These are phyloP conservation scores for Diversispora eburnea DNA, from an alignment of 192 early-diverging fungal genomes.

Conservation along the genomic window DNA sequence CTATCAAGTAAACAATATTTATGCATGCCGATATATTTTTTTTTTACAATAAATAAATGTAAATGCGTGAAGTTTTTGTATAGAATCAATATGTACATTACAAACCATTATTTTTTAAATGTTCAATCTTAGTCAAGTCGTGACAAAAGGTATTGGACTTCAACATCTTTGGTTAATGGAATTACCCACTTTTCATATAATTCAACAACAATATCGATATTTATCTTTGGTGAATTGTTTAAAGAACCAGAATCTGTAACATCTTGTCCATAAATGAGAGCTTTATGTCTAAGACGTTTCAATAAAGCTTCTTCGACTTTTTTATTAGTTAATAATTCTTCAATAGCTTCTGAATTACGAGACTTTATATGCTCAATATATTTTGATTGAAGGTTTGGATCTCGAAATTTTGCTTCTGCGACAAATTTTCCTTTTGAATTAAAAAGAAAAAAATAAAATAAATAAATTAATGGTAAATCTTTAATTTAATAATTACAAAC, in stretches of 20 bases:
- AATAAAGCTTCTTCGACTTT: conserved; percentile 82
- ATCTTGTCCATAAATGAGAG: conserved; percentile 91
- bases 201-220: conserved; percentile 78
- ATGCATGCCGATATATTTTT: too few relatives aligned
- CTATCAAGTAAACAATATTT: too few relatives aligned
- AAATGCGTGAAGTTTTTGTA: too few relatives aligned
- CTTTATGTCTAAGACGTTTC: conserved; percentile 80
- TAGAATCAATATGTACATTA: too few relatives aligned
- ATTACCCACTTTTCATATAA: conserved; percentile 96
- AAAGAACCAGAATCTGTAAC: conserved; percentile 52
- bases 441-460: conserved; percentile 9
- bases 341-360: conserved; percentile 70
- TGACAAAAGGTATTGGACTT: conserved; percentile 86
- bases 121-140: conserved; percentile 31
- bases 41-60: too few relatives aligned
- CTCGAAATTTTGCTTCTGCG: conserved; percentile 95
- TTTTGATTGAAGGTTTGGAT: conserved; percentile 63
- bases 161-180: conserved; percentile 94
- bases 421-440: conserved; percentile 79
- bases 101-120: too few relatives aligned
- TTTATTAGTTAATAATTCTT: conserved; percentile 84
- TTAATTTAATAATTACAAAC: background rate
- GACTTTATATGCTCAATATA: conserved; percentile 75
- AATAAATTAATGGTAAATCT: background rate
- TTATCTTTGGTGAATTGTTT: conserved; percentile 50